phyloP scores from a whole-genome alignment of 2,329 filamentous ascomycete species.

The Alternaria gaisen region DNA sequence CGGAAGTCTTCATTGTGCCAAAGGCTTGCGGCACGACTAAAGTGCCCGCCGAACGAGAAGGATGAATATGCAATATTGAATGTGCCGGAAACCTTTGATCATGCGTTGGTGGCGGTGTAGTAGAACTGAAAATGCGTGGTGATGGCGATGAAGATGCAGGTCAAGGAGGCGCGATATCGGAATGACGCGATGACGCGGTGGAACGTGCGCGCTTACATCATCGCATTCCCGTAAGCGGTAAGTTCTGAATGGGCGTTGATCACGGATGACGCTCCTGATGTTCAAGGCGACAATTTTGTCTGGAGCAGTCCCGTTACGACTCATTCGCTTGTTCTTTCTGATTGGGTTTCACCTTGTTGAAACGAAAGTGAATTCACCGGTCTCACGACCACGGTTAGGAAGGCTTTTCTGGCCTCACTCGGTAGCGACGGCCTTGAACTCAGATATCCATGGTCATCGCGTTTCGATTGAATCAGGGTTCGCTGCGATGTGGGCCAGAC shows the following conservation, averaged over 20 bases:
- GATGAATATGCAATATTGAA: too few relatives aligned
- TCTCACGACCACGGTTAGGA: background rate
- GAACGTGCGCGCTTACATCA: constrained; percentile 7
- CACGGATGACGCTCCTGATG: constrained; percentile 7
- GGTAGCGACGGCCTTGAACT: too few relatives aligned
- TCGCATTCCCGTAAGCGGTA: background rate
- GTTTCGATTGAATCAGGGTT: background rate
- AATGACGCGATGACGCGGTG: background rate
- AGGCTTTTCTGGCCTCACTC: too few relatives aligned
- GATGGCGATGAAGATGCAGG: too few relatives aligned
- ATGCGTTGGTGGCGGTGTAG: background rate
- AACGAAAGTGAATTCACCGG: background rate
- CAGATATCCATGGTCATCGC: background rate
- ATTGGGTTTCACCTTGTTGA: too few relatives aligned
- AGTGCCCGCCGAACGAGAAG: too few relatives aligned
- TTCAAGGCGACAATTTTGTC: constrained; percentile 8
- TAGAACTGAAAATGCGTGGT: background rate
- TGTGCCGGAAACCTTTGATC: rapidly evolving
- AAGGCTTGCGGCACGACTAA: too few relatives aligned
- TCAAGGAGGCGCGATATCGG: background rate
- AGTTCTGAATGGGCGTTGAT: constrained; percentile 2
- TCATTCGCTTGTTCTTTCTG: too few relatives aligned
- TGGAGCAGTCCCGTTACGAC: background rate
- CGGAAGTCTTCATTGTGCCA: background rate
- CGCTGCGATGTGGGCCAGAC: background rate